Base-by-base conservation (phyloP, 495 filamentous ascomycete genomes). In the Monascus purpureus region DNA sequence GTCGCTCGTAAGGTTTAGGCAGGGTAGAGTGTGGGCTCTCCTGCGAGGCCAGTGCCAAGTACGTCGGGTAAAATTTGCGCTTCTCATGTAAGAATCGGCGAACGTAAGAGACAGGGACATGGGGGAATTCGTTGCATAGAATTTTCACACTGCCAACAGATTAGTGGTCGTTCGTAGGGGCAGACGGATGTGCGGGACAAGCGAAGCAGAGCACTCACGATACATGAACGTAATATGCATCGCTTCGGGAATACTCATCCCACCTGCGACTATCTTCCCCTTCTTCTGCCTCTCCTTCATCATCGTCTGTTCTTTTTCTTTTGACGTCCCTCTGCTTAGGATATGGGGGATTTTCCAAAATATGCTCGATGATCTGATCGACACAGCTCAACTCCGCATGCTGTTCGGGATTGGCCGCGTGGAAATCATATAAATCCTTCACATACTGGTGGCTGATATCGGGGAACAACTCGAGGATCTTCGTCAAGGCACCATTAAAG, bases 251-350 rank as follows among this genome's bases (percentile, higher is more conserved):
- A 36, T 25, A 14, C 23, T 15, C 16, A 31, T 37, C 31, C 33
- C 36, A 38, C 33, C 30, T 33, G 30, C 13, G n/a, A 33, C 41
- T 35, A 33, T 15, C 40, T 43, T 48, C 50, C 54, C 60, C 61
- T 40, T 47, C 50, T 29, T 43, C 39, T 16, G 47, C 46, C 26
- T 40, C 45, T 23, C 53, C 53, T 23, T 59, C 50, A 30, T 60
- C 53, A 39, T 60, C 47, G 26, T 46, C 52, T 31, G 43, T 50
- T 36, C 55, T 46, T 30, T 61, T 65, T 27, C 55, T 43, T 36
- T 65, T 64, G n/a, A 48, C 39, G 17, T 51, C 50, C 18, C 57
- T 50, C 35, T 65, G 65, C 17, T 60, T 69, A n/a, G 68, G 68
- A 43, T 70, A 72, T 7, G 40, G 40, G 1, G 36, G 30, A 8